Evolutionary conservation across 1,284 basidiomycete genomes (phyloP).

Genomic region (Athelia sp.): DNA sequence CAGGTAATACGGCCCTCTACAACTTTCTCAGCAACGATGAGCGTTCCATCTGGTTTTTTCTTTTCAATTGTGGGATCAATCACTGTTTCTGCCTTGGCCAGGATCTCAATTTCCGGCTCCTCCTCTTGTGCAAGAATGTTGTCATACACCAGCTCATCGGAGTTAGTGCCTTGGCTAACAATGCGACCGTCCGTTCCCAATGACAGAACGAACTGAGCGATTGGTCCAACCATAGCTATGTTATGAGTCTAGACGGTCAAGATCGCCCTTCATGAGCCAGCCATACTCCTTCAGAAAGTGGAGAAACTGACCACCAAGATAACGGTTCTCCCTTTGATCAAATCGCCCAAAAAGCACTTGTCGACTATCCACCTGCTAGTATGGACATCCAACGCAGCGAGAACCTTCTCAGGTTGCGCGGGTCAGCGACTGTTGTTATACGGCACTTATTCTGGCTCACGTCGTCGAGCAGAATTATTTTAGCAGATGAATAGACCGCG

Average conservation of each 20-base stretch:
- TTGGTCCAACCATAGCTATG: constrained; percentile 54
- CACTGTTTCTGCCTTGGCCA: constrained; percentile 15
- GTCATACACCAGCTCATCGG: constrained; percentile 32
- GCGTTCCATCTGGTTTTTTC: constrained; percentile 30
- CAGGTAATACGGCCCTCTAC: constrained; percentile 47
- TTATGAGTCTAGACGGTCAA: constrained; percentile 60
- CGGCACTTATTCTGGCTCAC: constrained; percentile 20
- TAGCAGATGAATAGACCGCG: constrained; percentile 53
- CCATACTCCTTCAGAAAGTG: neutral
- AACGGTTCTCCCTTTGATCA: constrained; percentile 43
- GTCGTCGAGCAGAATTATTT: constrained; percentile 44
- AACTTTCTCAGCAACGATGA: constrained; percentile 58
- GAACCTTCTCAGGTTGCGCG: neutral
- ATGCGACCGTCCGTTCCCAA: constrained; percentile 48
- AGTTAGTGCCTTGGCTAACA: constrained; percentile 40
- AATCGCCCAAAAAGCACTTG: constrained; percentile 55
- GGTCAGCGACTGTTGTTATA: neutral
- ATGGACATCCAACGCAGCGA: constrained; percentile 42
- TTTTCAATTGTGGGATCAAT: constrained; percentile 20
- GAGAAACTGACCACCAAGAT: constrained; percentile 47
- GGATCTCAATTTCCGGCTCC: constrained; percentile 16
- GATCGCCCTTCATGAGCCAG: neutral
- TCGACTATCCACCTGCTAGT: constrained; percentile 61
- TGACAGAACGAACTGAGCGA: constrained; percentile 61
- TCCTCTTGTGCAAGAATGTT: constrained; percentile 30